These are phyloP conservation scores for Vairimorpha apis DNA, from an alignment of 371 early-diverging fungal genomes.

Conservation along the genomic window DNA sequence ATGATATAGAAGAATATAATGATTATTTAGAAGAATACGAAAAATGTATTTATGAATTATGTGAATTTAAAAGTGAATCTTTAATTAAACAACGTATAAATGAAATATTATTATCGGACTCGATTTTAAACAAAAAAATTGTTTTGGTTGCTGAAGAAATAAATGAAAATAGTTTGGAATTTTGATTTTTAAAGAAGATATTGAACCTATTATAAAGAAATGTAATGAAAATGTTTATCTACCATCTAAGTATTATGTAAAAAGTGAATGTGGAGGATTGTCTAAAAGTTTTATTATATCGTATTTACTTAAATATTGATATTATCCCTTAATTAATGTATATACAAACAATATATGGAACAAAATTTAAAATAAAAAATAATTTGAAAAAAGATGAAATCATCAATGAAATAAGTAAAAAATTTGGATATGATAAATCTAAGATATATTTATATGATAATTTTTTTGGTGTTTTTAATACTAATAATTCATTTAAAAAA, in stretches of 20 bases:
- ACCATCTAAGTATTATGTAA: background rate
- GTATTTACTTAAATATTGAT: background rate
- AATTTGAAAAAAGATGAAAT: background rate
- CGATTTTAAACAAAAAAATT: background rate
- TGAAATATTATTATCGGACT: slow-evolving; percentile 31
- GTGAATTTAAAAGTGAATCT: slow-evolving; percentile 51
- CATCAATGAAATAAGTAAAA: background rate
- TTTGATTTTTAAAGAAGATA: background rate
- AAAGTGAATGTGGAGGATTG: background rate
- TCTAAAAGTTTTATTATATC: slow-evolving; percentile 5
- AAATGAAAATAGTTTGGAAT: background rate
- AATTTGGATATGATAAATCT: background rate
- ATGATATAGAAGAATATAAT: slow-evolving; percentile 55
- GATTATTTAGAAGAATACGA: slow-evolving; percentile 62
- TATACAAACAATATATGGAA: background rate
- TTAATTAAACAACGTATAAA: slow-evolving; percentile 48
- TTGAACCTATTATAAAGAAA: background rate
- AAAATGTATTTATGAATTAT: slow-evolving; percentile 54
- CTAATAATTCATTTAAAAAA: no score
- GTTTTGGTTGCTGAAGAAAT: background rate
- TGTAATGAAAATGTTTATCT: background rate
- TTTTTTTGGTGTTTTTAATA: background rate
- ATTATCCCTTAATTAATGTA: background rate
- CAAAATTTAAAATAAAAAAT: slow-evolving; percentile 3
- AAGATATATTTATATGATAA: background rate